Conservation (phyloP, 2,329 filamentous ascomycete species). For the Pseudocercospora cruenta region DNA sequence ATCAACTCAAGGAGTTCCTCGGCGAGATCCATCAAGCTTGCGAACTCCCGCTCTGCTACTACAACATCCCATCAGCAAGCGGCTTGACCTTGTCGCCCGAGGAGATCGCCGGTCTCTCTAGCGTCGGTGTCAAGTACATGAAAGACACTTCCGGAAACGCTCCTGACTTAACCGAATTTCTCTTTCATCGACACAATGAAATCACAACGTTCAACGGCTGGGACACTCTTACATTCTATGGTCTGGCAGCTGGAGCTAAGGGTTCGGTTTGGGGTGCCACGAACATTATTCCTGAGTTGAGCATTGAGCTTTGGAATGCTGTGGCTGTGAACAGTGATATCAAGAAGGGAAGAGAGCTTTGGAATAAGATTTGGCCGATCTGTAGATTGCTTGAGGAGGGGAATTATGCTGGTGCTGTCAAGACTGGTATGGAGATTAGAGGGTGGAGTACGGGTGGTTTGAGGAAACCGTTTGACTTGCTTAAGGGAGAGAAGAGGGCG, state of each 20-base stretch:
- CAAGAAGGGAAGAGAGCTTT: slow-evolving; percentile 50
- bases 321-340: slow-evolving; percentile 50
- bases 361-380: slow-evolving; percentile 55
- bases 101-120: slow-evolving; percentile 50
- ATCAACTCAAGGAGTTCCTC: slow-evolving; percentile 47
- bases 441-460: slow-evolving; percentile 53
- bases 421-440: slow-evolving; percentile 55
- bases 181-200: slow-evolving; percentile 47
- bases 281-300: slow-evolving; percentile 56
- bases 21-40: slow-evolving; percentile 47
- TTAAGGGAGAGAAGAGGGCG: slow-evolving; percentile 38
- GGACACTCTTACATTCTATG: slow-evolving; percentile 59
- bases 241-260: slow-evolving; percentile 54
- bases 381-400: slow-evolving; percentile 56
- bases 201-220: slow-evolving; percentile 58
- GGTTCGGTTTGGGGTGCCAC: slow-evolving; percentile 57
- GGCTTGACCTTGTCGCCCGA: slow-evolving; percentile 48
- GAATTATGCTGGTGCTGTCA: slow-evolving; percentile 53
- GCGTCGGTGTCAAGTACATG: slow-evolving; percentile 54
- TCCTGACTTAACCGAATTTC: slow-evolving; percentile 54
- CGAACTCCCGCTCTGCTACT: slow-evolving; percentile 53
- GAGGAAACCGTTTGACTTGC: slow-evolving; percentile 54
- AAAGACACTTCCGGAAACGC: slow-evolving; percentile 59
- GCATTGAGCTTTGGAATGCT: slow-evolving; percentile 53
- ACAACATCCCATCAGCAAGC: slow-evolving; percentile 56